Evolutionary conservation across 129 eudicot species (phyloP), one percentile per base, ranked within the genome.

Genomic region (Logfia minima): DNA sequence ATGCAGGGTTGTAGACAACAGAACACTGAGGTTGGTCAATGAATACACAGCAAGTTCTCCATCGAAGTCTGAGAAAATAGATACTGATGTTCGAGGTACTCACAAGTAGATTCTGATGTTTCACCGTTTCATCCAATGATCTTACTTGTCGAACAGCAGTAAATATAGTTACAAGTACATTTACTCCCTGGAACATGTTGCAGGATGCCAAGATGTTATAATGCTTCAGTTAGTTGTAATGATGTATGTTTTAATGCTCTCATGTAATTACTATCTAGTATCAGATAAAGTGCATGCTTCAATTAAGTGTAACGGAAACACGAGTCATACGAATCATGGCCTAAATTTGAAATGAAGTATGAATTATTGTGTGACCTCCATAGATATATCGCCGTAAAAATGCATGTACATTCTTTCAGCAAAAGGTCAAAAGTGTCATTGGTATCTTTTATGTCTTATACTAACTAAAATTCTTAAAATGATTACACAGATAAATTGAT

Each of bases 1-100:
- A 78, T 71, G 76, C 96, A 95, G 99, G 81, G 78, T 95, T 77
- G 88, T 95, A 75, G 96, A 95, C 84, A 90, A 77, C 80, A 92
- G 85, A 79, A 87, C 97, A n/a, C 79, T 91, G 60, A 88, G 89
- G 79, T 66, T 95, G 83, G 85, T 95, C 82, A 87, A 85, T 51
- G 97, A 90, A 41, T 76, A 84, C 70, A 74, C 86, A 71, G 85
- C 92, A 82, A 90, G 65, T 76, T 85, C 93, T 77, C 93, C 97
- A n/a, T 68, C 96, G 53, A 75, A 87, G 61, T 87, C 87, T 28
- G 98, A 91, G 51, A 83, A 80, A 80, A 80, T 90, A 62, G 99
- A 94, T 79, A 68, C 88, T 35, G 81, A 74, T 67, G 81, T 90
- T 68, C 96, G 97, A 62, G 99, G 99, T 95, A 91, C 80, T 63